These are phyloP conservation scores for Populus hybrid DNA, from an alignment of 441 rosid genomes.

Conservation along the genomic window DNA sequence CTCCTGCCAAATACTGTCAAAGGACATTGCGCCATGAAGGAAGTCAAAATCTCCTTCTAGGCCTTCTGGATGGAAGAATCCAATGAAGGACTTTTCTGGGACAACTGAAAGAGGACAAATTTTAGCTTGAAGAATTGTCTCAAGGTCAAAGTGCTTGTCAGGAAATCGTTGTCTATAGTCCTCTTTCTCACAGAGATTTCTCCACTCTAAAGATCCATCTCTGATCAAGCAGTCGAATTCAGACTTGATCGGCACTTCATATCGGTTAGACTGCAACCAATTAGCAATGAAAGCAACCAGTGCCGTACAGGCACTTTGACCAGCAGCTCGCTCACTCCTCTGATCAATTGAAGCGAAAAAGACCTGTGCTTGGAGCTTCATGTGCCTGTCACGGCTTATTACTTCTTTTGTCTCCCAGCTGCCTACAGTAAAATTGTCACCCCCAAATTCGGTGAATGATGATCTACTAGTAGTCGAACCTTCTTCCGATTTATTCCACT, in stretches of 20 bases:
- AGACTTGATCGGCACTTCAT: constrained; percentile 66
- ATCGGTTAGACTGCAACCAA: constrained; percentile 66
- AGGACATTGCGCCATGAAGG: constrained; percentile 74
- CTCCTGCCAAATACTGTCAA: constrained; percentile 84
- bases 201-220: constrained; percentile 84
- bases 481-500: too few relatives aligned
- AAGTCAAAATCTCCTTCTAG: constrained; percentile 56
- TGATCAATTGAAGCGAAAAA: too few relatives aligned
- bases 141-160: constrained; percentile 87
- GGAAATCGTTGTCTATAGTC: constrained; percentile 55
- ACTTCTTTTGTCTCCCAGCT: too few relatives aligned
- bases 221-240: constrained; percentile 72
- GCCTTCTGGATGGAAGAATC: constrained; percentile 77
- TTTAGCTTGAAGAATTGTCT: constrained; percentile 74
- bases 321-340: constrained; percentile 77
- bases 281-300: constrained; percentile 79
- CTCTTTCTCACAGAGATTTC: constrained; percentile 67
- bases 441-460: too few relatives aligned
- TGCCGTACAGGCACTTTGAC: constrained; percentile 85
- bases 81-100: constrained; percentile 64
- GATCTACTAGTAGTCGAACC: too few relatives aligned
- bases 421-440: too few relatives aligned
- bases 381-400: too few relatives aligned
- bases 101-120: constrained; percentile 49
- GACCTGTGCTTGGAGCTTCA: too few relatives aligned